phyloP scores from a whole-genome alignment of 306 rosid species.

The Fragaria nilgerrensis region DNA sequence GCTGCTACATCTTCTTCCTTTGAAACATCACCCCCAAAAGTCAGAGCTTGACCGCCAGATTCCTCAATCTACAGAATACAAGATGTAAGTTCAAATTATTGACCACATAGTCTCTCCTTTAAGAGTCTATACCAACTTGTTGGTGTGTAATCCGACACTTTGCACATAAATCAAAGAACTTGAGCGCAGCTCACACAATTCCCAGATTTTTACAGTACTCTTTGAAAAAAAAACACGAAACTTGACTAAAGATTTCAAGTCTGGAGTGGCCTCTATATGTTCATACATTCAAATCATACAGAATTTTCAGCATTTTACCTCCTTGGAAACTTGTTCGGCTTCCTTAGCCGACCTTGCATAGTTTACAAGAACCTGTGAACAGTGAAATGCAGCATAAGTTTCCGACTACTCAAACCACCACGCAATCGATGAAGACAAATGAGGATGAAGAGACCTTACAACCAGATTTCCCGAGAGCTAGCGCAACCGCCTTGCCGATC shows the following conservation, averaged over 20 bases:
- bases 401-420: not conserved
- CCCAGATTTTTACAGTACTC: not conserved
- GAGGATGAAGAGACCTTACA: slow-evolving; percentile 68
- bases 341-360: slow-evolving; percentile 90
- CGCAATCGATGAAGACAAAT: not conserved
- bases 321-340: slow-evolving; percentile 87
- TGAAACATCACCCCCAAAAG: slow-evolving; percentile 86
- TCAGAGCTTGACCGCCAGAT: slow-evolving; percentile 78
- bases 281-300: not conserved
- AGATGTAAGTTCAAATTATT: not conserved
- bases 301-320: slow-evolving; percentile 36
- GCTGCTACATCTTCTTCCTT: slow-evolving; percentile 78
- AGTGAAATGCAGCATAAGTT: not conserved
- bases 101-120: not conserved
- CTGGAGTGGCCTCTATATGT: not conserved
- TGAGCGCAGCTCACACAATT: not conserved
- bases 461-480: slow-evolving; percentile 85
- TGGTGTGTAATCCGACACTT: not conserved
- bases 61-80: slow-evolving; percentile 60
- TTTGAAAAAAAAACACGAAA: not conserved
- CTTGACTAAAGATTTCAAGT: not conserved
- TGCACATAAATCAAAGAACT: not conserved
- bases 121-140: not conserved
- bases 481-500: slow-evolving; percentile 83
- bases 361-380: slow-evolving; percentile 73